phyloP scores from a whole-genome alignment of 139 green algal species.

The Closterium sp. region DNA sequence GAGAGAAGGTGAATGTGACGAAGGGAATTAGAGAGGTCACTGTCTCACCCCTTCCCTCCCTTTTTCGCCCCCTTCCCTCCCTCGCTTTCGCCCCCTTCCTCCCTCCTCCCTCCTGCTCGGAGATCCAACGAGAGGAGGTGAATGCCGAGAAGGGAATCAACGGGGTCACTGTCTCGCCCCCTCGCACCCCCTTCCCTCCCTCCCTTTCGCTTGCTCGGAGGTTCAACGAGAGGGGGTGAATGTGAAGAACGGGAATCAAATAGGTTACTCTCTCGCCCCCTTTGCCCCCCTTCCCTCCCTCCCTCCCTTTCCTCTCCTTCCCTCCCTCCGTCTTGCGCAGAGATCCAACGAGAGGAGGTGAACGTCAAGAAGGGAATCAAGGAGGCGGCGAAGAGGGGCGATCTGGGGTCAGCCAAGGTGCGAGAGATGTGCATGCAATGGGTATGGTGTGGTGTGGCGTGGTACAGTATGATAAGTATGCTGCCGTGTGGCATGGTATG shows the following conservation, averaged over 20 bases:
- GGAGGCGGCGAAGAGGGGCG: constrained; percentile 29
- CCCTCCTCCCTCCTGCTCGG: constrained; percentile 7
- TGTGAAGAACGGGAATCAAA: constrained; percentile 54
- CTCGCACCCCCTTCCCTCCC: no score
- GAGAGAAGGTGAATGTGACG: no score
- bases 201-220: constrained; percentile 22
- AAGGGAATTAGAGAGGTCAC: no score
- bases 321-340: constrained; percentile 2
- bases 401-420: neutral
- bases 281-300: neutral
- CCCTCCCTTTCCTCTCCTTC: neutral
- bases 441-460: constrained; percentile 10
- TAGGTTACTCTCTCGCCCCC: constrained; percentile 18
- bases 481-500: neutral
- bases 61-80: constrained; percentile 1
- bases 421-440: no score
- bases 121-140: constrained; percentile 53
- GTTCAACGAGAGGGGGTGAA: constrained; percentile 51
- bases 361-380: constrained; percentile 54
- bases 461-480: neutral
- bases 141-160: constrained; percentile 53
- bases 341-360: constrained; percentile 53
- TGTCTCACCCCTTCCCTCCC: no score
- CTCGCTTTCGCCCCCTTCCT: neutral
- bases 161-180: neutral